phyloP scores from a whole-genome alignment of 805 yeast species.

The Myxozyma sirexii region DNA sequence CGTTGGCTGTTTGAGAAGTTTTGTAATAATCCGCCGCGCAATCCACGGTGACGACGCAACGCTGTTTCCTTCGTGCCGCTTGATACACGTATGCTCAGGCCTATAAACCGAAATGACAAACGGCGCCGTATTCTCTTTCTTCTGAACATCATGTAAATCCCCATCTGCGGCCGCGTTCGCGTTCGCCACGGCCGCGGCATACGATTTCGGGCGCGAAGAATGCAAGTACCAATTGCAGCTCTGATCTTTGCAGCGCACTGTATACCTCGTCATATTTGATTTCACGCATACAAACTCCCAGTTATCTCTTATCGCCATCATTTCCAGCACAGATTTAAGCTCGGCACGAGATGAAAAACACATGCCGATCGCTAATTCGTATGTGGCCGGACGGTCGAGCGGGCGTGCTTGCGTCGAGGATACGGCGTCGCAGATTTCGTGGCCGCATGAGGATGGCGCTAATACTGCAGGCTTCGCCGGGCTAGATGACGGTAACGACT shows the following conservation, averaged over 20 bases:
- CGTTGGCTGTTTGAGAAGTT: slow-evolving; percentile 1
- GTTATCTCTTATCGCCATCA: slow-evolving; percentile 20
- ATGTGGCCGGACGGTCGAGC: not conserved
- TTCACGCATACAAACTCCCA: slow-evolving; percentile 29
- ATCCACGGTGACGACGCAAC: slow-evolving; percentile 30
- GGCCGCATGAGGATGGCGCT: not conserved
- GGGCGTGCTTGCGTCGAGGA: not conserved
- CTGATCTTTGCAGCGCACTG: slow-evolving; percentile 24
- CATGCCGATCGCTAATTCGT: slow-evolving; percentile 13
- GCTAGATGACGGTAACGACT: not conserved
- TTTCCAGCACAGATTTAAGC: slow-evolving; percentile 18
- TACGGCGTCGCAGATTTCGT: not conserved
- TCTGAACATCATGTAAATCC: too few relatives aligned
- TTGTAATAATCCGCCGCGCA: slow-evolving; percentile 14
- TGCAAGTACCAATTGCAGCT: slow-evolving; percentile 23
- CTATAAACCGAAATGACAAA: slow-evolving; percentile 23
- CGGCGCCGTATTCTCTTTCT: slow-evolving; percentile 4
- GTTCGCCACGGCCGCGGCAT: not conserved
- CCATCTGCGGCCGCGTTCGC: too few relatives aligned
- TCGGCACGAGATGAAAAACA: slow-evolving; percentile 19
- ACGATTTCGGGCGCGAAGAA: slow-evolving; percentile 19
- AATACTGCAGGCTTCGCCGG: not conserved
- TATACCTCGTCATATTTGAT: slow-evolving; percentile 18
- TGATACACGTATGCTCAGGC: slow-evolving; percentile 15
- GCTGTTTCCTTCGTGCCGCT: slow-evolving; percentile 18